Evolutionary conservation across 2,329 filamentous ascomycete species (phyloP), one percentile per base, ranked within the genome.

Genomic region (Basipetospora chlamydospora): DNA sequence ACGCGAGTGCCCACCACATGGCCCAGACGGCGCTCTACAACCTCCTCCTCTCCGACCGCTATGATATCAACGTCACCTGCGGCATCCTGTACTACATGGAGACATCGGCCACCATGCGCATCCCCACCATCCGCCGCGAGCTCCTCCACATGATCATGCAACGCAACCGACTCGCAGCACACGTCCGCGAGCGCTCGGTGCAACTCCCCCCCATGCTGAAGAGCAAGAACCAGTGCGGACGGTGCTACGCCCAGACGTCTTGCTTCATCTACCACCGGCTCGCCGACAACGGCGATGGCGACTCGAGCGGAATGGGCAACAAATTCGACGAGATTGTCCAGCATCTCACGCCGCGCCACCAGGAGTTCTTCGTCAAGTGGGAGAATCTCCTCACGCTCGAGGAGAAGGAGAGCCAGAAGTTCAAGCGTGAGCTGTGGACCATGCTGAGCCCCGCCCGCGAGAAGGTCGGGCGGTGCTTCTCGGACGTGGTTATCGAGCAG

Each of bases 71-170:
- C 37, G 80, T 96, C 42, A 75, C 77, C 28, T 94, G 86, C 46
- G 90, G 90, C 6, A 75, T 98, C 38, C 63, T 98, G 9, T 98
- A 95, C 55, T 98, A 98, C 51, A 80, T 94, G 63, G 90, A 96
- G 53, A 84, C 77, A 3, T 88, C 86, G 0, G 79, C 84, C 45
- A 93, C 80, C 10, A 76, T 84, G 46, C 77, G 86, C 16, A 83
- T 98, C 29, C 84, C 86, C 3, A 78, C 84, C 6, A 71, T 96
- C 40, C 74, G 84, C 26, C 79, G 85, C 46, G 90, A 98, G 53
- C 72, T 98, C 35, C 77, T 86, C 26, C 86, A 95, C 47, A 94
- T 98, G 86, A 81, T 98, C 41, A 87, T 96, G 64, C 81, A 94
- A 56, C 80, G 90, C 36, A 98, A 98, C 49, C 76, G 85, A 45